Base-by-base conservation (phyloP, 2,329 filamentous ascomycete species). In the Pseudogymnoascus sp. region DNA sequence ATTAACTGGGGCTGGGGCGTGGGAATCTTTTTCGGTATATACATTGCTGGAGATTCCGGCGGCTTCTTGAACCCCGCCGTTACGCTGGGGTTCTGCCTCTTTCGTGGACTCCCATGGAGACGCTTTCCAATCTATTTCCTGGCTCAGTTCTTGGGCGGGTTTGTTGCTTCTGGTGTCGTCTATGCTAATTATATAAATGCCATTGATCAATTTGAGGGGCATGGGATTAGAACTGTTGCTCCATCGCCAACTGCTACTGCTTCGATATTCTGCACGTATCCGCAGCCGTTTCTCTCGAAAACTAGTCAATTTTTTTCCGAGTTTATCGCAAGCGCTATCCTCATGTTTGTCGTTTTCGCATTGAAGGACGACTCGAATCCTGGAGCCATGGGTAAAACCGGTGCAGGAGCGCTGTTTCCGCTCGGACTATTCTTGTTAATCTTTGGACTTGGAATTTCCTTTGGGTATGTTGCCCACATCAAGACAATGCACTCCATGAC, bases 261-360 rank as follows among this genome's bases (percentile, higher is more conserved):
- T 0, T 86, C 83, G 2, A 84, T 91, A 66, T 91, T 91, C 72
- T 88, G 84, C 77, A 90, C 88, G 0, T 91, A 91, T 68, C 87
- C 88, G 0, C 83, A 84, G 39, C 69, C 75, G 0, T 88, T 90
- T 72, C 80, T 90, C 77, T 86, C 83, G 2, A 84, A 81, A 59
- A 82, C 84, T 0, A 84, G 81, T 58, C 84, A 88, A 74, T 88
- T 90, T 74, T 89, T 90, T 69, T 87, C 84, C 17, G 88, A 91
- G 68, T 87, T 90, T 65, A 78, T 91, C 59, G 84, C 86, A 13
- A 86, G 81, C 63, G 76, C 85, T 0, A 79, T 91, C 33, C 75
- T 91, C 25, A 87, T 89, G 81, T 88, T 90, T 68, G 78, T 85
- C 64, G 88, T 91, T 58, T 90, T 88, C 69, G 86, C 86, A 0